These are phyloP conservation scores for Saccharomyces paradoxus DNA, from an alignment of 805 yeast species.

Conservation along the genomic window DNA sequence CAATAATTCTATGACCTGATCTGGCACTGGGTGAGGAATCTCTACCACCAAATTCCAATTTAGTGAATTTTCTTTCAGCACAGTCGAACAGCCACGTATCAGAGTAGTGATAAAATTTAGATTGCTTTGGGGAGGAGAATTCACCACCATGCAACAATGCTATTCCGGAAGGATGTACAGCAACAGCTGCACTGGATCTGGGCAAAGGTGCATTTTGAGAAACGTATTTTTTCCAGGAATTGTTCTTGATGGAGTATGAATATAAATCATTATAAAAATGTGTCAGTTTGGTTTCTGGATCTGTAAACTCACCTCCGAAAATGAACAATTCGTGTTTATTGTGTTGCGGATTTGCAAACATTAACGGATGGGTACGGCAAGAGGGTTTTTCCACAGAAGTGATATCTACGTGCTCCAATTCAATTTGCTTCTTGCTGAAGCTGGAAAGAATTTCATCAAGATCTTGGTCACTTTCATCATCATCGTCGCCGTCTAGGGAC, in stretches of 20 bases:
- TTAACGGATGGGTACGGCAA: conserved; percentile 62
- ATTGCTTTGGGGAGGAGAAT: conserved; percentile 91
- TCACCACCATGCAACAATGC: conserved; percentile 91
- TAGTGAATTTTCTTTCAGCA: conserved; percentile 80
- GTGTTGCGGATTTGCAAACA: conserved; percentile 67
- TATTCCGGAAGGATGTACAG: conserved; percentile 85
- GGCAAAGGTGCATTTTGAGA: conserved; percentile 89
- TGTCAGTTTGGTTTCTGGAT: conserved; percentile 39
- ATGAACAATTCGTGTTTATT: conserved; percentile 70
- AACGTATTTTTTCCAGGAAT: conserved; percentile 68
- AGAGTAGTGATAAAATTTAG: conserved; percentile 91
- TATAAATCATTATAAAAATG: conserved; percentile 75
- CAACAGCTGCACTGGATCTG: conserved; percentile 87
- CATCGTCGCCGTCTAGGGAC: conserved; percentile 60
- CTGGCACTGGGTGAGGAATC: conserved; percentile 75
- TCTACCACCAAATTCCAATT: conserved; percentile 45
- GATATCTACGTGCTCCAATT: conserved; percentile 61
- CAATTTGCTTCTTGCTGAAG: conserved; percentile 71
- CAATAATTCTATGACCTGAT: conserved; percentile 85
- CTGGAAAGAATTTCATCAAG: conserved; percentile 75
- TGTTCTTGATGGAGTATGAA: conserved; percentile 65
- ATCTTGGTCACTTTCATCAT: conserved; percentile 74
- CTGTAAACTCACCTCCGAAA: conserved; percentile 82
- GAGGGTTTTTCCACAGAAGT: conserved; percentile 53
- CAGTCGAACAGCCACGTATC: conserved; percentile 93